Conservation (phyloP, 2,329 filamentous ascomycete genomes). For the Ceratocystis diversiconidia region DNA sequence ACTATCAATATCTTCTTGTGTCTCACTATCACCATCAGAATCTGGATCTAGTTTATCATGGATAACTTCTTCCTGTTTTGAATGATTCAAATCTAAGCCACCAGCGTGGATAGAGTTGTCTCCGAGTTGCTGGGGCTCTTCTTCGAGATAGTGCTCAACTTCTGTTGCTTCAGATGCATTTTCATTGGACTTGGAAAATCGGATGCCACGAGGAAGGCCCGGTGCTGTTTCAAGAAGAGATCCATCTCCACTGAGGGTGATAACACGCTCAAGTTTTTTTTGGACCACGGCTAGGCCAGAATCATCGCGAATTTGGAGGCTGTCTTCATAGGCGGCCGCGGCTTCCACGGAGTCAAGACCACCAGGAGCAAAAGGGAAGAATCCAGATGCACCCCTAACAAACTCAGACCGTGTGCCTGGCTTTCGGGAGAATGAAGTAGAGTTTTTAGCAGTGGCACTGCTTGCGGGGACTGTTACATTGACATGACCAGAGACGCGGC, state of each 20-base stretch:
- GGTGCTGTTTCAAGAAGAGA: constrained; percentile 71
- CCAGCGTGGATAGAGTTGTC: neutral
- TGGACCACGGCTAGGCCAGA: constrained; percentile 24
- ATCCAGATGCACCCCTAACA: constrained; percentile 80
- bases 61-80: neutral
- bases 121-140: constrained; percentile 30
- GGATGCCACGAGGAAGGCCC: constrained; percentile 65
- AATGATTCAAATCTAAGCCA: neutral
- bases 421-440: constrained; percentile 74
- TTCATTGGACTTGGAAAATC: constrained; percentile 50
- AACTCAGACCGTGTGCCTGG: constrained; percentile 80
- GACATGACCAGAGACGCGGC: constrained; percentile 80
- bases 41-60: neutral
- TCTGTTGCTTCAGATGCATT: constrained; percentile 47
- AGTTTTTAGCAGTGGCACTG: constrained; percentile 87
- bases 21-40: constrained; percentile 21
- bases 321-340: constrained; percentile 69
- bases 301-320: constrained; percentile 29
- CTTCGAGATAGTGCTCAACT: constrained; percentile 35
- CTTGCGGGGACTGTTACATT: constrained; percentile 85
- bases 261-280: constrained; percentile 64
- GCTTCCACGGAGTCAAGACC: constrained; percentile 78
- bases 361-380: constrained; percentile 86
- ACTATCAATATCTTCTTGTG: constrained; percentile 55
- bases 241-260: constrained; percentile 64